Evolutionary conservation across 306 rosid genomes (phyloP).

Genomic region (Inga leiocalycina): DNA sequence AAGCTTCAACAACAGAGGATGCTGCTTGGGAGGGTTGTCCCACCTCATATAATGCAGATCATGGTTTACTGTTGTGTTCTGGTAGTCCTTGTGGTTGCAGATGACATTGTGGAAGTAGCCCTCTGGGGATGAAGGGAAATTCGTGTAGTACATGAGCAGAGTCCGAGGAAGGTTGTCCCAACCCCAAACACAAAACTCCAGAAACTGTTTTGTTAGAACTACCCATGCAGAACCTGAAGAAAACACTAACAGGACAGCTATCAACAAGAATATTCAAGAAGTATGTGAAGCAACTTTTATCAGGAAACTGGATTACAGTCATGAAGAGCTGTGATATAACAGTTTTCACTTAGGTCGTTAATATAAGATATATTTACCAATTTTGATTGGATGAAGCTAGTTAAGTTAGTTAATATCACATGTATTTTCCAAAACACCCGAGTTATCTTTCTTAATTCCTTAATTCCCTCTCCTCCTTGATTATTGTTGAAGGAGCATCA

Average conservation of each 20-base stretch:
- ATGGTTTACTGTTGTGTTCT: constrained; percentile 82
- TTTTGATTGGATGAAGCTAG: no score
- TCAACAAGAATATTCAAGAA: constrained; percentile 10
- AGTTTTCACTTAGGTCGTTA: no score
- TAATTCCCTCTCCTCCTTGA: no score
- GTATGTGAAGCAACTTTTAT: background rate
- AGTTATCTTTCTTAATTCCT: no score
- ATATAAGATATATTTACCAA: no score
- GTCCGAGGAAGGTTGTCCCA: constrained; percentile 96
- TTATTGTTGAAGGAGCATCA: no score
- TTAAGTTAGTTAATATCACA: no score
- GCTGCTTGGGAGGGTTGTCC: constrained; percentile 75
- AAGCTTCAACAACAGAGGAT: constrained; percentile 54
- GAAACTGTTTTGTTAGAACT: constrained; percentile 69
- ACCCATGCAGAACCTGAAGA: constrained; percentile 81
- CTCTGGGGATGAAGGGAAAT: constrained; percentile 74
- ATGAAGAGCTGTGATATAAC: background rate
- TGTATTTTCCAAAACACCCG: no score
- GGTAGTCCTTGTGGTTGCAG: constrained; percentile 93
- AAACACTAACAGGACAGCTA: constrained; percentile 2
- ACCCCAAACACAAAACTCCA: constrained; percentile 81
- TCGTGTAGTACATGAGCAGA: constrained; percentile 86
- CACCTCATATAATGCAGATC: constrained; percentile 73
- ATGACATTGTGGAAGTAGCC: constrained; percentile 89
- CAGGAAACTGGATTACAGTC: background rate